These are phyloP conservation scores for Marasmius oreades DNA, from an alignment of 1,284 basidiomycete genomes.

Conservation along the genomic window DNA sequence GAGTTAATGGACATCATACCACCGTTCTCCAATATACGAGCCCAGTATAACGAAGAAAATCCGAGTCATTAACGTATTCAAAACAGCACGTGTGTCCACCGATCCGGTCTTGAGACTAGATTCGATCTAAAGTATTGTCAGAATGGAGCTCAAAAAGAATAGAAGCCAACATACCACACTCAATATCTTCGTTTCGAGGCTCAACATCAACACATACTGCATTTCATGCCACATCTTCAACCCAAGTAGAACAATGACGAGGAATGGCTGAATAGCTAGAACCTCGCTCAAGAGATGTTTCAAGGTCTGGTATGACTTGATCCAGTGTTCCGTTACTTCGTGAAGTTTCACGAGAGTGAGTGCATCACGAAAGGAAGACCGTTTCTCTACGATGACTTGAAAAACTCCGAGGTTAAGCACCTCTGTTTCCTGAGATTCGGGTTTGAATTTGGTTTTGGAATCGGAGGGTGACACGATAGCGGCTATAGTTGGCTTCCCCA, in stretches of 20 bases:
- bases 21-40: background rate
- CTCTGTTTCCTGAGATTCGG: background rate
- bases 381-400: background rate
- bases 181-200: background rate
- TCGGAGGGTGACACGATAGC: too few species aligned
- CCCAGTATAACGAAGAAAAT: background rate
- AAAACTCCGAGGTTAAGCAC: background rate
- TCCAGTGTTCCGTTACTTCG: background rate
- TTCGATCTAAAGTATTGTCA: background rate
- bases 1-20: background rate
- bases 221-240: slow-evolving; percentile 1
- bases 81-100: background rate
- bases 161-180: background rate
- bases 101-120: background rate
- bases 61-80: background rate
- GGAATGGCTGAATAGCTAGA: background rate
- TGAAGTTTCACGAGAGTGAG: background rate
- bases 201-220: background rate
- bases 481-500: too few species aligned
- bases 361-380: background rate
- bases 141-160: background rate
- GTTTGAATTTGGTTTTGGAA: too few species aligned
- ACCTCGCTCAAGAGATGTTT: background rate
- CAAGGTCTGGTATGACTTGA: background rate
- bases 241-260: background rate